A percentile compares a stretch with the other conserved stretches of the same genome.
These are phyloP conservation scores for Salvia sclarea DNA, from an alignment of 305 asterid species.

Conservation along the genomic window DNA sequence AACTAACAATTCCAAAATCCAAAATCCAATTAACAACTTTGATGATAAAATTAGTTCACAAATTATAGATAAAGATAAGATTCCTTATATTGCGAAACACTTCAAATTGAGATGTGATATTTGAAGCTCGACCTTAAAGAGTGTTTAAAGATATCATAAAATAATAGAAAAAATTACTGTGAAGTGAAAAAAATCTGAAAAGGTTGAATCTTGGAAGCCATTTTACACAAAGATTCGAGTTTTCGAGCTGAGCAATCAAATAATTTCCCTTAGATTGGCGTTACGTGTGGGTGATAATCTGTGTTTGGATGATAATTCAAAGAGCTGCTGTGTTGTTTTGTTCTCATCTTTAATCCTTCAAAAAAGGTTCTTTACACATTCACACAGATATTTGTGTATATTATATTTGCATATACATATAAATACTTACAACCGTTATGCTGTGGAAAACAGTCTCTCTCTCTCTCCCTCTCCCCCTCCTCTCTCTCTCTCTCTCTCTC, in stretches of 20 bases:
- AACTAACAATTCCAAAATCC: no score
- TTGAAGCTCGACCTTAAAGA: no score
- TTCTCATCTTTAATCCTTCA: not conserved
- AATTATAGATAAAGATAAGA: no score
- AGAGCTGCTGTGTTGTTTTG: not conserved
- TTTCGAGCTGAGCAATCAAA: not conserved
- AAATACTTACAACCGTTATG: not conserved
- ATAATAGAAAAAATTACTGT: no score
- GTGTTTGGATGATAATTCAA: not conserved
- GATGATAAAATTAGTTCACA: no score
- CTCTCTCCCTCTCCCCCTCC: not conserved
- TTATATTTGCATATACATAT: not conserved
- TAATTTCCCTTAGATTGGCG: not conserved
- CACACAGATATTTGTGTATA: not conserved
- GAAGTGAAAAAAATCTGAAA: no score
- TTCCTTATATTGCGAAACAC: no score
- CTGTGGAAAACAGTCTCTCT: not conserved
- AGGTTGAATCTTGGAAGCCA: not conserved
- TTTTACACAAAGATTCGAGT: not conserved
- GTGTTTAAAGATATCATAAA: no score
- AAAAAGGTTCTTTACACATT: not conserved
- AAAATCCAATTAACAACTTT: no score
- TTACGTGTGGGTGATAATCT: constrained; percentile 4
- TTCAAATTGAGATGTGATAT: no score
- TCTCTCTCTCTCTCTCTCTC: not conserved